Base-by-base conservation (phyloP, 257 asterid species). In the Solanum chaucha region DNA sequence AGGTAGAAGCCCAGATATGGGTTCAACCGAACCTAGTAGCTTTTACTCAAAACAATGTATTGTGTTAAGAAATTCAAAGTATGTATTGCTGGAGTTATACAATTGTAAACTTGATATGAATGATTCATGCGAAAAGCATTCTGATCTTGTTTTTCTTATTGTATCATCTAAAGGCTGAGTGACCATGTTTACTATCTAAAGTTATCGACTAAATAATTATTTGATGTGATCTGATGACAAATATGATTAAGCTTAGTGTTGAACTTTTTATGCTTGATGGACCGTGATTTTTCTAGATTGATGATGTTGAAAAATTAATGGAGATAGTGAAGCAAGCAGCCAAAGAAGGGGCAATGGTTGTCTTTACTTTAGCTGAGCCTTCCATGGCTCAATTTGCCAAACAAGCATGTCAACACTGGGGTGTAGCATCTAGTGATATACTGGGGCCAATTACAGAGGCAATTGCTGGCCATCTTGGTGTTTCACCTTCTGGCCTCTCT, bases 321-420 rank as follows among this genome's bases (percentile, higher is more conserved):
- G 98, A 94, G 87, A 73, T 97, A 24, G 88, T 94, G 40, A 93
- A 93, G 34, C 99, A 95, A 94, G 99, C 98, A 26, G 97, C 99
- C 82, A 92, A 90, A 88, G 98, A 97, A 44, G 96, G 95, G 75
- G 99, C 98, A 28, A 91, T 97, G 95, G 83, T 97, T 17, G 98
- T 90, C 19, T 97, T 93, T 84, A 95, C 99, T 3, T 90, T 97
- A 32, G 98, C 99, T 1, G 99, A 97, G 86, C 98, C 97, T 24
- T 93, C 98, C 22, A 91, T 97, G 70, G 97, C 98, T 5, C 97
- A 94, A 89, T 83, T 98, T 55, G 98, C 98, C 48, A 89, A 89
- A 86, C 98, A 97, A 87, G 99, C 98, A 17, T 97, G 99, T 46
- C 28, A 89, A 72, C 94, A 94, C 65, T 97, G 99, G 99, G 93